phyloP scores from a whole-genome alignment of 2,329 filamentous ascomycete species.

The Fusarium sp. region DNA sequence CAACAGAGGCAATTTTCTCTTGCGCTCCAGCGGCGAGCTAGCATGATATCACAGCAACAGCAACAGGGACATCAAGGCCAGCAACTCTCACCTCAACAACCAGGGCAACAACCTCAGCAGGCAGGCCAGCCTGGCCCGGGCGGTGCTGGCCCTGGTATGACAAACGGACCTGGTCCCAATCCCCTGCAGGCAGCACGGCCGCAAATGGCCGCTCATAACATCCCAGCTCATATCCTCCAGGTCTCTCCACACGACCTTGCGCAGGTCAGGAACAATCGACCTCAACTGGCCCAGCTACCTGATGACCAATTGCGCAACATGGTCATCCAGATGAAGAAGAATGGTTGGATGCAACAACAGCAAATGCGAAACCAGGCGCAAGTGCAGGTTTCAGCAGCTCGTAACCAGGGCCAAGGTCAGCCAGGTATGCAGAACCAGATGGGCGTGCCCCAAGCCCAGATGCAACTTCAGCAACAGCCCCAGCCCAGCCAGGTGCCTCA shows the following conservation, averaged over 20 bases:
- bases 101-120: slow-evolving; percentile 41
- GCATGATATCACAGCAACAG: slow-evolving; percentile 47
- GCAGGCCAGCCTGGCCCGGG: slow-evolving; percentile 53
- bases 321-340: slow-evolving; percentile 53
- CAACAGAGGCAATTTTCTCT: slow-evolving; percentile 59
- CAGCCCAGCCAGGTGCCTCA: slow-evolving; percentile 59
- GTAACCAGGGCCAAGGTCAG: slow-evolving; percentile 49
- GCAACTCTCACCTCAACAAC: slow-evolving; percentile 35
- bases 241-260: slow-evolving; percentile 53
- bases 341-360: slow-evolving; percentile 50
- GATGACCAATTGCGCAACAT: slow-evolving; percentile 54
- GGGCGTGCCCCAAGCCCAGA: slow-evolving; percentile 63
- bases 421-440: slow-evolving; percentile 56
- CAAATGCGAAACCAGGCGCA: slow-evolving; percentile 43
- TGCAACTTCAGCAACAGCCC: slow-evolving; percentile 66
- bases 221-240: slow-evolving; percentile 53
- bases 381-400: slow-evolving; percentile 50
- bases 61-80: slow-evolving; percentile 32
- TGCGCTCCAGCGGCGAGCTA: slow-evolving; percentile 50
- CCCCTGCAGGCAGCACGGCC: slow-evolving; percentile 47
- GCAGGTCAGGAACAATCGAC: slow-evolving; percentile 47
- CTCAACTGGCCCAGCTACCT: slow-evolving; percentile 47
- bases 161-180: slow-evolving; percentile 46
- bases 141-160: slow-evolving; percentile 46
- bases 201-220: slow-evolving; percentile 40